A percentile compares a stretch with the other conserved stretches of the same genome.
These are phyloP conservation scores for Luzula sylvatica DNA, from an alignment of 176 grass and related monocot species.

Conservation along the genomic window DNA sequence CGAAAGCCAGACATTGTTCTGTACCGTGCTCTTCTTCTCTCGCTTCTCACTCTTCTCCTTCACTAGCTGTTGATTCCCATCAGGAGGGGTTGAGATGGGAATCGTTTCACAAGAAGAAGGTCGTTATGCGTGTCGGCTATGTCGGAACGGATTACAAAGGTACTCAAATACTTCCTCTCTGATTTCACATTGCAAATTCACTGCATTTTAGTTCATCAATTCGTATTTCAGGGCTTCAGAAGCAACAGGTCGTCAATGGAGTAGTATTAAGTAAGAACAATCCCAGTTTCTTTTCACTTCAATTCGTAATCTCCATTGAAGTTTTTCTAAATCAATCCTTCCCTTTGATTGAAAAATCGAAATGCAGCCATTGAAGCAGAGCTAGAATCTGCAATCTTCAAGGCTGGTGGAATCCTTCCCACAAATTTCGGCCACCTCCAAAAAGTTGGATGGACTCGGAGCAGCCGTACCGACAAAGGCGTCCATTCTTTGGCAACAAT, in stretches of 20 bases:
- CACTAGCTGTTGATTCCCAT: neutral
- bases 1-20: slow-evolving; percentile 19
- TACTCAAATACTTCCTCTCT: slow-evolving; percentile 5
- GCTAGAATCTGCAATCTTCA: slow-evolving; percentile 80
- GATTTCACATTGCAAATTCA: neutral
- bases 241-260: slow-evolving; percentile 43
- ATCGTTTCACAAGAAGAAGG: slow-evolving; percentile 76
- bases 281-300: neutral
- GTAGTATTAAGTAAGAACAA: slow-evolving; percentile 55
- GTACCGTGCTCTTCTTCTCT: slow-evolving; percentile 20
- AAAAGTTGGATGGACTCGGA: slow-evolving; percentile 81
- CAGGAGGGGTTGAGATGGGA: slow-evolving; percentile 49
- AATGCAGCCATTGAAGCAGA: slow-evolving; percentile 78
- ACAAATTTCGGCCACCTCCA: slow-evolving; percentile 75
- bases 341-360: slow-evolving; percentile 17
- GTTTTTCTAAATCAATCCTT: too few relatives aligned
- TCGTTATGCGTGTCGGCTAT: slow-evolving; percentile 75
- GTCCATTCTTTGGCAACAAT: slow-evolving; percentile 85
- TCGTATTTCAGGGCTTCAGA: slow-evolving; percentile 64
- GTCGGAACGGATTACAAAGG: slow-evolving; percentile 82
- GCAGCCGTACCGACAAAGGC: slow-evolving; percentile 94
- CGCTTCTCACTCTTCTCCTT: slow-evolving; percentile 9
- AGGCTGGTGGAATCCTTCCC: slow-evolving; percentile 75
- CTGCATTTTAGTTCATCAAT: neutral
- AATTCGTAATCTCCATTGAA: neutral